These are phyloP conservation scores for Nemania serpens DNA, from an alignment of 2,329 filamentous ascomycete species.

Conservation along the genomic window DNA sequence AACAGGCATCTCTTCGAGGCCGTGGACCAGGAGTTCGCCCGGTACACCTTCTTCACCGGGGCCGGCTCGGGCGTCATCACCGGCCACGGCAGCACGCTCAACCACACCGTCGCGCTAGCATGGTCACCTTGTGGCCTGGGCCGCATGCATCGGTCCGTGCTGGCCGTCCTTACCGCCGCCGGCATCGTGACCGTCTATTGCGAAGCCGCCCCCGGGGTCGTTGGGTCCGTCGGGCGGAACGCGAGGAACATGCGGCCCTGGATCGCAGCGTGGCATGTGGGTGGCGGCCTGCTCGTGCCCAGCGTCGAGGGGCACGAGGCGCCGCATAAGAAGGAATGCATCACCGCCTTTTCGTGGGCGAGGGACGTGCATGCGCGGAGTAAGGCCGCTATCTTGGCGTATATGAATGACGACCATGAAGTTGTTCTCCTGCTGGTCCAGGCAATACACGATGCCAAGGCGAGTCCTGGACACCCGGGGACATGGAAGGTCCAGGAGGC, in stretches of 20 bases:
- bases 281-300: slow-evolving; percentile 56
- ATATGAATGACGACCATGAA: slow-evolving; percentile 55
- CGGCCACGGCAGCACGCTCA: slow-evolving; percentile 55
- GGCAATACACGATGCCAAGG: slow-evolving; percentile 38
- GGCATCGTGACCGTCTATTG: slow-evolving; percentile 58
- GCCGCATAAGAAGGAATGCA: slow-evolving; percentile 43
- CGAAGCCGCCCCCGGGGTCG: slow-evolving; percentile 45
- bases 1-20: slow-evolving; percentile 40
- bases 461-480: slow-evolving; percentile 28
- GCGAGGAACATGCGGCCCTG: slow-evolving; percentile 52
- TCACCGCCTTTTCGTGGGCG: slow-evolving; percentile 60
- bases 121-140: slow-evolving; percentile 66
- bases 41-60: slow-evolving; percentile 45
- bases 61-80: slow-evolving; percentile 54
- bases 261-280: slow-evolving; percentile 61
- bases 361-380: slow-evolving; percentile 43
- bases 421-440: slow-evolving; percentile 57
- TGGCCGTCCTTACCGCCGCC: slow-evolving; percentile 55
- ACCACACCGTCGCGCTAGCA: slow-evolving; percentile 57
- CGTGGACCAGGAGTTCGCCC: slow-evolving; percentile 33
- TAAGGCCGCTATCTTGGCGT: slow-evolving; percentile 54
- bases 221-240: slow-evolving; percentile 38
- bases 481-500: slow-evolving; percentile 58
- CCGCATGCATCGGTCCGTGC: slow-evolving; percentile 56
- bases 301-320: slow-evolving; percentile 41